Conservation (phyloP, 2,329 filamentous ascomycete genomes). For the Ophiobolus disseminans region DNA sequence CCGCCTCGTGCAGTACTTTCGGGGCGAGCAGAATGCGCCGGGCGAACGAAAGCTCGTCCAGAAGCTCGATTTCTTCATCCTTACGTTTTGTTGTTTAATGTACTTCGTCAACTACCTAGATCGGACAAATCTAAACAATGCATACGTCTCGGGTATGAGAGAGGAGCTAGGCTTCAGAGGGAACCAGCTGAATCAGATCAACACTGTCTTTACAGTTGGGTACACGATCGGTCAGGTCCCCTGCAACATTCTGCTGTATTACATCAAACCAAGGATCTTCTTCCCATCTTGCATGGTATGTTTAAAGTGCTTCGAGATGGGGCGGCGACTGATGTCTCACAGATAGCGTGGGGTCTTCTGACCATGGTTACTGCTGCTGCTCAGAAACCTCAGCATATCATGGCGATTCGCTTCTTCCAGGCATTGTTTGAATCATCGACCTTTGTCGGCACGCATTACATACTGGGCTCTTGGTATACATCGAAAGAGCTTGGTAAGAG, state of each 20-base stretch:
- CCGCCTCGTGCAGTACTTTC: constrained; percentile 42
- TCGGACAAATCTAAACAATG: constrained; percentile 52
- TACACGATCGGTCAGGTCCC: constrained; percentile 62
- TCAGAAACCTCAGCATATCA: constrained; percentile 61
- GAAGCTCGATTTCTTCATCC: constrained; percentile 70
- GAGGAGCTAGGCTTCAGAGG: constrained; percentile 50
- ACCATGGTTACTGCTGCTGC: constrained; percentile 67
- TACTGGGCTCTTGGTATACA: constrained; percentile 69
- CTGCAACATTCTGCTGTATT: constrained; percentile 61
- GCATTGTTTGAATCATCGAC: constrained; percentile 64
- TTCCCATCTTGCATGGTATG: constrained; percentile 68
- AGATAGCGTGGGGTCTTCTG: constrained; percentile 64
- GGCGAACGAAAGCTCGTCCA: constrained; percentile 58
- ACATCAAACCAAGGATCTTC: constrained; percentile 68
- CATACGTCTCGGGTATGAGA: constrained; percentile 53
- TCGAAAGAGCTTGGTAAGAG: constrained; percentile 67
- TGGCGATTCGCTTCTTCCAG: constrained; percentile 64
- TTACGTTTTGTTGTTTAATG: constrained; percentile 67
- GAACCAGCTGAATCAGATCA: constrained; percentile 58
- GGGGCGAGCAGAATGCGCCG: constrained; percentile 42
- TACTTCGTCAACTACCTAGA: constrained; percentile 48
- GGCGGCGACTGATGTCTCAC: constrained; percentile 10
- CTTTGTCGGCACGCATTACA: constrained; percentile 65
- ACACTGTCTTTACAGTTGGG: constrained; percentile 45
- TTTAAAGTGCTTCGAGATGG: too few relatives aligned